Evolutionary conservation across 768 basidiomycete genomes (phyloP), one percentile per base, ranked within the genome.

Genomic region (Boletellus ananas): DNA sequence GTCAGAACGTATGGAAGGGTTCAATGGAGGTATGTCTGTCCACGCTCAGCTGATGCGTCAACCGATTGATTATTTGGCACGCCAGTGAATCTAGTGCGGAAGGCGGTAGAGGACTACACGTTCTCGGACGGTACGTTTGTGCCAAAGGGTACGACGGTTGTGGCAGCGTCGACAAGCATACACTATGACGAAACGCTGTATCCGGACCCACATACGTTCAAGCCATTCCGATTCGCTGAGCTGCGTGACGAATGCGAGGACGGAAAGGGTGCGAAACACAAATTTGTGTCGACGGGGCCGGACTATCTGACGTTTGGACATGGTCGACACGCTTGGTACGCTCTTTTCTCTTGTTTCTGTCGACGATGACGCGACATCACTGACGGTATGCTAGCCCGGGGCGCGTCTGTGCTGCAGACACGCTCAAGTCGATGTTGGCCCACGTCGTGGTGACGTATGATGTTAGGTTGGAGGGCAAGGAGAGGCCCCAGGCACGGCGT

Each of bases 221-320:
- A 79, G 20, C 74, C 74, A 0, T 79, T 77, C 62, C 77, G 81
- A 7, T 81, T 79, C 55, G 63, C 69, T 0, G 59, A 69, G 11
- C 63, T 72, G 55, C 55, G 65, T 40, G 64, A 73, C 13, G 23
- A 25, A 25, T 29, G 2, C 10, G 55, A 49, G 33, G 58, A 66
- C 1, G 69, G 57, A 2, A 72, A 74, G 20, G 52, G 46, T 9
- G 51, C 41, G 1, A 72, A 68, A 50, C 59, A 73, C 39, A 70
- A 70, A 44, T 66, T 71, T 38, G 65, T 66, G 21, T 67, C 70
- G 16, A 69, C 72, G 0, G 56, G 59, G 25, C 62, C 33, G 31
- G 60, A 55, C 5, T 76, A 62, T 49, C 42, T 76, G 21, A 46
- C 63, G 1, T 78, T 78, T 58, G 75, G 76, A n/a, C 52, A 61